Evolutionary conservation across 495 filamentous ascomycete species (phyloP).

Genomic region (Articulospora tetracladia): DNA sequence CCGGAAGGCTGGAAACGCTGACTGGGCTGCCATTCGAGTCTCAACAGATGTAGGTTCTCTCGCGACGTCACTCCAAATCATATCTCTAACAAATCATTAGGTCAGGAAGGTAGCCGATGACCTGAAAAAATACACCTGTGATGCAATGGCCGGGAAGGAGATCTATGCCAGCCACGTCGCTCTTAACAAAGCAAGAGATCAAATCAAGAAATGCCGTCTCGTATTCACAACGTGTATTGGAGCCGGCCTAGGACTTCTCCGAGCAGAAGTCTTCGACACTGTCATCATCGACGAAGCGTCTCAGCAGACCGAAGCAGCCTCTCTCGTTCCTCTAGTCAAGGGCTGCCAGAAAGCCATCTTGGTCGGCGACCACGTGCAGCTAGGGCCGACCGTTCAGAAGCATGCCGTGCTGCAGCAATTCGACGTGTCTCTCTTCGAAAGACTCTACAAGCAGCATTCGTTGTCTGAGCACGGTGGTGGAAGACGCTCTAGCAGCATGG

Average conservation of each 20-base stretch:
- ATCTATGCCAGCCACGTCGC: slow-evolving; percentile 31
- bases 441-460: slow-evolving; percentile 32
- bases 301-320: slow-evolving; percentile 45
- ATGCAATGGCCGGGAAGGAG: slow-evolving; percentile 45
- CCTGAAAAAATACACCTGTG: slow-evolving; percentile 40
- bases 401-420: slow-evolving; percentile 34
- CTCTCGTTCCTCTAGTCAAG: slow-evolving; percentile 45
- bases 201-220: slow-evolving; percentile 34
- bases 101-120: slow-evolving; percentile 41
- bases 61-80: neutral
- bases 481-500: neutral
- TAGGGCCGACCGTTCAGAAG: slow-evolving; percentile 42
- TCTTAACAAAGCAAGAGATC: slow-evolving; percentile 36
- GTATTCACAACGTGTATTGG: slow-evolving; percentile 50
- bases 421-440: slow-evolving; percentile 48
- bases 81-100: slow-evolving; percentile 16
- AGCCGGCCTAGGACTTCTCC: slow-evolving; percentile 43
- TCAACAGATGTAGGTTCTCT: slow-evolving; percentile 40
- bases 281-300: slow-evolving; percentile 51
- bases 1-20: slow-evolving; percentile 2
- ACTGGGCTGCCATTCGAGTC: slow-evolving; percentile 31
- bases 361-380: slow-evolving; percentile 51
- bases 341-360: slow-evolving; percentile 43
- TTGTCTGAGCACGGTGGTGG: neutral
- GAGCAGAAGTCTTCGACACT: slow-evolving; percentile 38